These are phyloP conservation scores for Saccharum spontaneum DNA, from an alignment of 176 grass and related monocot species.

Conservation along the genomic window DNA sequence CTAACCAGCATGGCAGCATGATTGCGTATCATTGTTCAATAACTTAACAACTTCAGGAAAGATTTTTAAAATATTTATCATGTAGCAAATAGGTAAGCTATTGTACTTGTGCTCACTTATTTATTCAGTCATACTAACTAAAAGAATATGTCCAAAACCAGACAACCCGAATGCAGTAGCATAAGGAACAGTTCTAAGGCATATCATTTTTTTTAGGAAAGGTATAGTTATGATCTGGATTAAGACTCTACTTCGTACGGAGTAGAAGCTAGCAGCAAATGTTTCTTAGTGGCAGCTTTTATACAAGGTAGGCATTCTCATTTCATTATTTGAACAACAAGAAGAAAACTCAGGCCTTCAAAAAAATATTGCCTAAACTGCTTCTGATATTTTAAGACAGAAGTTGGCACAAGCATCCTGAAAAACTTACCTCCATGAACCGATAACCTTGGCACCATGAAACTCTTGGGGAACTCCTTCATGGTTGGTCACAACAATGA, in stretches of 20 bases:
- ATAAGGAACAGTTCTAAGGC: background rate
- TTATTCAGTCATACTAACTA: background rate
- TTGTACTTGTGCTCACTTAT: background rate
- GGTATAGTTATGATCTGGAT: background rate
- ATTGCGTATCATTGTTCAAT: background rate
- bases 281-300: background rate
- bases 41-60: background rate
- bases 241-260: background rate
- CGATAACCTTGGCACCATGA: slow-evolving; percentile 85
- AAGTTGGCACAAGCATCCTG: background rate
- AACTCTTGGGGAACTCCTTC: slow-evolving; percentile 89
- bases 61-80: background rate
- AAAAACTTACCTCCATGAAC: slow-evolving; percentile 83
- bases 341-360: background rate
- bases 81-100: background rate
- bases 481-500: slow-evolving; percentile 92
- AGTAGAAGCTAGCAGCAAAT: background rate
- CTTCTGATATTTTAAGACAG: background rate
- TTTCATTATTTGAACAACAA: slow-evolving; percentile 3
- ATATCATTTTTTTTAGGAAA: background rate
- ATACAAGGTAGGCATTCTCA: background rate
- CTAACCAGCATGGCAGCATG: background rate
- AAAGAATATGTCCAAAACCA: background rate
- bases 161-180: background rate
- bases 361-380: background rate